Evolutionary conservation across 2,329 filamentous ascomycete species (phyloP).

Genomic region (Aspergillus cejpii): DNA sequence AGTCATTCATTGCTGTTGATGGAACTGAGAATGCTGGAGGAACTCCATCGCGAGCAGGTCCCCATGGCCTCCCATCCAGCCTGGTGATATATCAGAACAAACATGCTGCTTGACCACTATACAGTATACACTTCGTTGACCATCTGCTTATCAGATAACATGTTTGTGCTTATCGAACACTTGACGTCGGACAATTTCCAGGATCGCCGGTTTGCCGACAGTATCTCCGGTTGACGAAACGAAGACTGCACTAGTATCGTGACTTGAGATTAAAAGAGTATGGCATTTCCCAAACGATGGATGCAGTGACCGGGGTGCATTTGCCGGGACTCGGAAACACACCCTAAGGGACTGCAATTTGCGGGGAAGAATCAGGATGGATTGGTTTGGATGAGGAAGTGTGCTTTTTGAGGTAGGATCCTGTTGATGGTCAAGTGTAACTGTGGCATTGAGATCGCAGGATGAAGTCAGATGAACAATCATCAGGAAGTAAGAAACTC

Average conservation of each 20-base stretch:
- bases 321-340: no score
- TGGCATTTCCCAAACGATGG: no score
- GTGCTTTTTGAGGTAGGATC: no score
- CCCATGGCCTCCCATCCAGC: no score
- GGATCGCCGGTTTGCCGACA: slow-evolving; percentile 4
- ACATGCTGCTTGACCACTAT: not conserved
- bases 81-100: not conserved
- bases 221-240: slow-evolving; percentile 3
- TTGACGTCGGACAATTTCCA: not conserved
- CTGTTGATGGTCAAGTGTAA: no score
- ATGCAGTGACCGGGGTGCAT: no score
- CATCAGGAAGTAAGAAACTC: no score
- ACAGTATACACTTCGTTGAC: not conserved
- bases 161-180: not conserved
- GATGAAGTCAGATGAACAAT: no score
- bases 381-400: no score
- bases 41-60: not conserved
- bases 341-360: no score
- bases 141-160: not conserved
- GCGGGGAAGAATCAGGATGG: no score
- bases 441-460: no score
- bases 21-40: not conserved
- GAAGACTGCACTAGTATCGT: not conserved
- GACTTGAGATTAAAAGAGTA: not conserved
- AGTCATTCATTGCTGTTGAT: slow-evolving; percentile 10